Conservation (phyloP, 495 filamentous ascomycete genomes). For the Amphirosellinia nigrospora region DNA sequence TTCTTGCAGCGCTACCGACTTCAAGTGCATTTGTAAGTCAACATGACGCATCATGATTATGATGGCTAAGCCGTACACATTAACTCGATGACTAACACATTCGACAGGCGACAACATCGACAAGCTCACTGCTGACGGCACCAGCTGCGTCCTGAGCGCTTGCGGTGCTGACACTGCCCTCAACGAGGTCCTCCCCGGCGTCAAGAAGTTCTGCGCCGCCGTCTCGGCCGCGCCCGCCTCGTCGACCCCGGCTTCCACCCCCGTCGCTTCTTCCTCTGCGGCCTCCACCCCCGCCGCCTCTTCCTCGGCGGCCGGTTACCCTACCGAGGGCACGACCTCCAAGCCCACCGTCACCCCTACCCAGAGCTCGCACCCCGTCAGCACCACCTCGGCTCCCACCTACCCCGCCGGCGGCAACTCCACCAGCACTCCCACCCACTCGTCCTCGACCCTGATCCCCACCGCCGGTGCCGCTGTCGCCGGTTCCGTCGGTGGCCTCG, state of each 20-base stretch:
- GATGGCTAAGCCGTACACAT: background rate
- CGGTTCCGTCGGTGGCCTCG: constrained; percentile 33
- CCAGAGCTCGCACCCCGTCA: constrained; percentile 21
- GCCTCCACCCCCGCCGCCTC: background rate
- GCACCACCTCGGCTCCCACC: constrained; percentile 10
- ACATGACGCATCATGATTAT: background rate
- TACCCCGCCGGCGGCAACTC: background rate
- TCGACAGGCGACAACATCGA: constrained; percentile 38
- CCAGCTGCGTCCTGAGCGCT: constrained; percentile 43
- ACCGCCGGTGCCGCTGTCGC: constrained; percentile 34
- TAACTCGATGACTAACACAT: constrained; percentile 9
- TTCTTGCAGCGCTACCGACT: constrained; percentile 42
- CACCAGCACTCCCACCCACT: background rate
- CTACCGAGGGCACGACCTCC: constrained; percentile 1
- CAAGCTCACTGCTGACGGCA: constrained; percentile 40
- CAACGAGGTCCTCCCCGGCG: constrained; percentile 48
- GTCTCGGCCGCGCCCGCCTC: constrained; percentile 23
- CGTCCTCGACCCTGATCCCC: constrained; percentile 17
- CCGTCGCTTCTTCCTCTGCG: background rate
- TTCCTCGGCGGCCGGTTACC: background rate
- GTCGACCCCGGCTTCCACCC: constrained; percentile 11
- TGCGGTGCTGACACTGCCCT: constrained; percentile 45
- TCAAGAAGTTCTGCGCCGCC: constrained; percentile 41
- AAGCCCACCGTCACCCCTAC: background rate
- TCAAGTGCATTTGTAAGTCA: constrained; percentile 47